A percentile compares a stretch with the other conserved stretches of the same genome.
Conservation (phyloP, 208 protist genomes). For the Trypanosoma lewisi region DNA sequence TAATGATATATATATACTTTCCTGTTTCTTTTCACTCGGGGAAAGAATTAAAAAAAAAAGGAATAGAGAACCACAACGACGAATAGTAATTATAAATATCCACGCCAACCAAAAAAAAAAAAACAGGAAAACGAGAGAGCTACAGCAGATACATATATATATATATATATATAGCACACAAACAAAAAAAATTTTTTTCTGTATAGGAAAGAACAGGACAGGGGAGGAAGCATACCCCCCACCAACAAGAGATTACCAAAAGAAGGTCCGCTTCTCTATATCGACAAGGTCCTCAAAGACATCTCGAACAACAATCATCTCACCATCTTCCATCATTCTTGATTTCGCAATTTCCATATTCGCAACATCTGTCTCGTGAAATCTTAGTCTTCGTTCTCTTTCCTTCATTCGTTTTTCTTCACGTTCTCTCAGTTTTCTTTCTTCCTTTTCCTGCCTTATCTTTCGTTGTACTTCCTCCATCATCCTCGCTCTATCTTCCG, state of each 20-base stretch:
- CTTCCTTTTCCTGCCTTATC: slow-evolving; percentile 32
- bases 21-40: too few relatives aligned
- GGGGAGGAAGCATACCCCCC: background rate
- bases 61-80: too few relatives aligned
- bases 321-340: slow-evolving; percentile 44
- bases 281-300: slow-evolving; percentile 47
- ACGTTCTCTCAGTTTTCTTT: slow-evolving; percentile 38
- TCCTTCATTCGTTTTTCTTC: slow-evolving; percentile 38
- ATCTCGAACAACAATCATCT: slow-evolving; percentile 75
- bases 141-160: too few relatives aligned
- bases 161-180: too few relatives aligned
- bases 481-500: slow-evolving; percentile 29
- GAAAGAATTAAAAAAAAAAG: too few relatives aligned
- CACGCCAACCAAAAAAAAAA: too few relatives aligned
- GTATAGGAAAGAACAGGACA: background rate
- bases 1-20: too few relatives aligned
- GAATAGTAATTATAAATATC: too few relatives aligned
- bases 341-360: slow-evolving; percentile 43
- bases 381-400: slow-evolving; percentile 35
- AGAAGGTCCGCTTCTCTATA: slow-evolving; percentile 73
- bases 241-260: slow-evolving; percentile 27
- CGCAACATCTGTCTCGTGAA: slow-evolving; percentile 37
- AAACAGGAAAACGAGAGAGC: too few relatives aligned
- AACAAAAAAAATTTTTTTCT: slow-evolving; percentile 4
- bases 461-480: slow-evolving; percentile 41